Base-by-base conservation (phyloP, 306 rosid genomes). In the Pyrus pyrifolia region DNA sequence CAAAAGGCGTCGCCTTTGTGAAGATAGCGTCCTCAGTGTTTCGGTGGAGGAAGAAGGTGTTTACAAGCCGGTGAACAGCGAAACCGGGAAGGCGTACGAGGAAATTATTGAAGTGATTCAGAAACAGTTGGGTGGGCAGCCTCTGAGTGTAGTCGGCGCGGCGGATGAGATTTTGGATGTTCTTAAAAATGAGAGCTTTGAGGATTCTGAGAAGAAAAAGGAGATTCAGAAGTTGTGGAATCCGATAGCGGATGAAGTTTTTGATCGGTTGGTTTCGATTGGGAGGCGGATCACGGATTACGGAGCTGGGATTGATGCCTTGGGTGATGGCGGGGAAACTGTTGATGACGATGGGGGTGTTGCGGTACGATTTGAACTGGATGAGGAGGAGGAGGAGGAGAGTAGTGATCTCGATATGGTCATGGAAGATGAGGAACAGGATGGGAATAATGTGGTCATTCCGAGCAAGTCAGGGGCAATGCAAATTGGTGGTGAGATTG, bases 401-500 rank as follows among this genome's bases (percentile, higher is more conserved):
- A 35, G 40, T 6, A 92, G 97, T 53, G 98, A 94, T 87, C 93
- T 92, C 55, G 97, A 94, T 65, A 82, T 91, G 82, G 96, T 92
- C 31, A 96, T 87, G 81, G 95, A 91, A 84, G 98, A 94, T 0
- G 96, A 91, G 23, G 97, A 92, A 64, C 97, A 91, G 0, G 79
- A 81, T 0, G 97, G 89, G 0, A 97, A 94, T 21, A 93, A 94
- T 69, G 72, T 84, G 30, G 91, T 35, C 40, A 35, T 35, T 1
- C 80, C 0, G 97, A 89, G 71, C 84, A 82, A 0, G 8, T 62
- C 88, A 0, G 87, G 88, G 13, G 97, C 79, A 85, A 92, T 95
- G 98, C 97, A 90, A 75, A 92, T 90, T 95, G 98, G 93, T n/a
- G 92, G 89, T 70, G 95, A 95, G 44, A 89, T 91, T 70, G 98